Evolutionary conservation across 768 basidiomycete species (phyloP), one percentile per base, ranked within the genome.

Genomic region (Lentinula lateritia): DNA sequence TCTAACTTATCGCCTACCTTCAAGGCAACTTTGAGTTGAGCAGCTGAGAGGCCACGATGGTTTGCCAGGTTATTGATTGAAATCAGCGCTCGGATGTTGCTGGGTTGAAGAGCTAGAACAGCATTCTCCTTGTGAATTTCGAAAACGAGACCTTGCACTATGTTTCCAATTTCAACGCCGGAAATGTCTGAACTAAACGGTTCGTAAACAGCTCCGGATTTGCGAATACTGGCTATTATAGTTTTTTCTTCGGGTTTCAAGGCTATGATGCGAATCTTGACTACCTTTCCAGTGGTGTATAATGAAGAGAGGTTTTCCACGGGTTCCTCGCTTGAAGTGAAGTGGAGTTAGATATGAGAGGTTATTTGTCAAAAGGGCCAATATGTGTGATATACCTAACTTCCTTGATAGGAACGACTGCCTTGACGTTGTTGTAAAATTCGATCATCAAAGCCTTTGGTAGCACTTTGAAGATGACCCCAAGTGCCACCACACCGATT

Each of bases 41-140:
- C 76, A 16, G 89, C 74, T 1, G 87, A 78, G n/a, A 84, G 71
- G 34, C 76, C 79, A 39, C 90, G 85, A 65, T 89, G 85, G 65
- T 92, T 93, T 10, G 95, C 94, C 61, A 98, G 78, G 65, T 90
- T 91, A 69, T 89, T 89, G 64, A 97, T 76, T 0, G 95, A 93
- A n/a, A 98, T 75, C 28, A 98, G 80, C 0, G 92, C 94, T 42
- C 86, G 86, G 45, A 89, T 79, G 66, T 83, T 78, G 3, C 83
- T 84, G 1, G 89, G 88, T 60, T 85, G 77, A 28, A 98, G 81
- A 12, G 83, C 82, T 53, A 98, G 75, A 23, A 95, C 78, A 34
- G 84, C 80, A 66, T 98, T 93, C 61, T 93, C 87, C 67, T 90
- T 88, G 76, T 95, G 96, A 23, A 99, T 79, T 63, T 92, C 90